phyloP scores from a whole-genome alignment of 768 basidiomycete species.

The Hypholoma fasciculare region DNA sequence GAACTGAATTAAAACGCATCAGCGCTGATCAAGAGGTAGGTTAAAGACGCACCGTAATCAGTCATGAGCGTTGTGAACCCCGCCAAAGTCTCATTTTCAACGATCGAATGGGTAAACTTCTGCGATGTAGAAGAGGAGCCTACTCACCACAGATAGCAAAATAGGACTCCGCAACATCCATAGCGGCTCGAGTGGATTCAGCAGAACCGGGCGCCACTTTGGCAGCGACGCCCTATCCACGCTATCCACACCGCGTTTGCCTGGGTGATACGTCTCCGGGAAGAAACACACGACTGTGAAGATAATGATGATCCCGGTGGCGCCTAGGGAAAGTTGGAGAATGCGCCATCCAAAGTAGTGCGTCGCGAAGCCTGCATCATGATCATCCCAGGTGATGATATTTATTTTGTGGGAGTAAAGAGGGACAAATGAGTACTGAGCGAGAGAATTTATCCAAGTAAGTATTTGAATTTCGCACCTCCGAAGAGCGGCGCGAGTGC shows the following conservation, averaged over 20 bases:
- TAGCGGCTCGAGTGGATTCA: constrained; percentile 62
- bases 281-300: constrained; percentile 42
- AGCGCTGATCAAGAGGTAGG: not conserved
- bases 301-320: constrained; percentile 39
- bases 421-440: no score
- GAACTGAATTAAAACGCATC: constrained; percentile 26
- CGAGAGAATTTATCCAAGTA: not conserved
- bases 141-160: constrained; percentile 46
- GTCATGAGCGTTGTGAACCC: constrained; percentile 29
- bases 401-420: no score
- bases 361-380: constrained; percentile 42
- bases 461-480: constrained; percentile 28
- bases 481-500: constrained; percentile 61
- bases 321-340: constrained; percentile 49
- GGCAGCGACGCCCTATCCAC: constrained; percentile 19
- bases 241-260: constrained; percentile 55
- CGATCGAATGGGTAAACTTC: not conserved
- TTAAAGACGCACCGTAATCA: constrained; percentile 39
- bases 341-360: constrained; percentile 69
- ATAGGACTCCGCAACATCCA: constrained; percentile 59
- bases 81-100: constrained; percentile 27
- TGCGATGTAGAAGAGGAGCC: constrained; percentile 21
- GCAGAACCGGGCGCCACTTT: constrained; percentile 36
- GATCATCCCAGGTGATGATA: no score
- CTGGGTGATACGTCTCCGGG: constrained; percentile 70